A percentile compares a stretch with the other conserved stretches of the same genome.
Evolutionary conservation across 345 rosid species (phyloP).

Genomic region (Alliaria petiolata): DNA sequence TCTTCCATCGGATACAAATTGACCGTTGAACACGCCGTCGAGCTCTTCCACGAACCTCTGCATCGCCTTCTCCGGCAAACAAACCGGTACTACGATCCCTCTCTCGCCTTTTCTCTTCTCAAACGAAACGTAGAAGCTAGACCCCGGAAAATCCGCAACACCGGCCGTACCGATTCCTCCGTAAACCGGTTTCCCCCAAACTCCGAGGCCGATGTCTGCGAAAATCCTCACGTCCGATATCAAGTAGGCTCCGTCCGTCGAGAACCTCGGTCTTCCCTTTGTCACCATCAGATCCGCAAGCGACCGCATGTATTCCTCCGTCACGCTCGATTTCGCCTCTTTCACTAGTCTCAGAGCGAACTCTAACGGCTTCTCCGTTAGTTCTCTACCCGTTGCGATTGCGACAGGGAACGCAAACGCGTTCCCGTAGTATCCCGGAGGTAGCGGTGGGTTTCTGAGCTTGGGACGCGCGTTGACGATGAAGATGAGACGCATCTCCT

Average conservation of each 20-base stretch:
- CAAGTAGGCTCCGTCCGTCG: constrained; percentile 26
- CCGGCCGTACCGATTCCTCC: constrained; percentile 23
- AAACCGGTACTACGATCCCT: constrained; percentile 43
- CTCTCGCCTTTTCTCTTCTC: constrained; percentile 36
- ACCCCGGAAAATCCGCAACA: background rate
- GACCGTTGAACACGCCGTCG: constrained; percentile 25
- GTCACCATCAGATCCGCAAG: constrained; percentile 46
- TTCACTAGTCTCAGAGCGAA: constrained; percentile 35
- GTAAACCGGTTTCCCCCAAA: constrained; percentile 51
- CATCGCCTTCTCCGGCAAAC: constrained; percentile 48
- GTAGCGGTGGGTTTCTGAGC: constrained; percentile 20
- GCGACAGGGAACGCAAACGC: constrained; percentile 33
- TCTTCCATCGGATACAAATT: background rate
- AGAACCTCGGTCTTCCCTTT: constrained; percentile 41
- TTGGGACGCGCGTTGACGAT: constrained; percentile 28
- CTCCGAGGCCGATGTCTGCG: constrained; percentile 38
- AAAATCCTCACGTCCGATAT: constrained; percentile 42
- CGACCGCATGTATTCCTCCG: constrained; percentile 55
- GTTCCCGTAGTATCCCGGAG: constrained; percentile 45
- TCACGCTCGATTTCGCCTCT: constrained; percentile 30
- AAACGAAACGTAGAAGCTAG: constrained; percentile 34
- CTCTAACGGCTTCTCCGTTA: constrained; percentile 23
- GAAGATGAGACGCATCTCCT: constrained; percentile 31
- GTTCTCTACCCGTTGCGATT: constrained; percentile 20
- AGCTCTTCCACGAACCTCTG: constrained; percentile 41